Evolutionary conservation across 768 basidiomycete species (phyloP).

Genomic region (Phylloporus scabripes): DNA sequence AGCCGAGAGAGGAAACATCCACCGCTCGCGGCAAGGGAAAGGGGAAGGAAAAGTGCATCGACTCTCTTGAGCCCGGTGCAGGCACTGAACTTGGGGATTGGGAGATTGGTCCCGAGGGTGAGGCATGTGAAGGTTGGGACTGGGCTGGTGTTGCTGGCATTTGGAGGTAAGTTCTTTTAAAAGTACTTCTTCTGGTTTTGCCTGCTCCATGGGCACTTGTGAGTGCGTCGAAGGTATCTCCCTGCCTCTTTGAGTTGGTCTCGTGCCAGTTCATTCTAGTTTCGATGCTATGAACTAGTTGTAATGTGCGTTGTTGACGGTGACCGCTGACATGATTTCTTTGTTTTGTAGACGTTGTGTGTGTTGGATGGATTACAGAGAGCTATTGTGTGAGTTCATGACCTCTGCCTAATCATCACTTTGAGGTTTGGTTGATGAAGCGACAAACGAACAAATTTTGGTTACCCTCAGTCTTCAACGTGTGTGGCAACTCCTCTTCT

Average conservation of each 20-base stretch:
- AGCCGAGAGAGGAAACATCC: not conserved
- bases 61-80: not conserved
- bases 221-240: not conserved
- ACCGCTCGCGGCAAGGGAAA: slow-evolving; percentile 13
- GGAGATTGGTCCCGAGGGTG: slow-evolving; percentile 19
- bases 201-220: not conserved
- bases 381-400: slow-evolving; percentile 41
- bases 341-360: slow-evolving; percentile 41
- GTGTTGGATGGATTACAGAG: slow-evolving; percentile 56
- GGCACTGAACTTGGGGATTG: slow-evolving; percentile 11
- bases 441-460: not conserved
- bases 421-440: not conserved
- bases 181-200: not conserved
- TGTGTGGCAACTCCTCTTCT: not conserved
- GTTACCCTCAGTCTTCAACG: slow-evolving; percentile 21
- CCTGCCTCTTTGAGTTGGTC: not conserved
- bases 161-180: slow-evolving; percentile 41
- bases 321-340: slow-evolving; percentile 3
- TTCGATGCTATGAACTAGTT: not conserved
- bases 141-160: slow-evolving; percentile 53
- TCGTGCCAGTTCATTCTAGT: not conserved
- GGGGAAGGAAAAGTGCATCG: slow-evolving; percentile 6
- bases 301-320: not conserved
- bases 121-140: slow-evolving; percentile 44
- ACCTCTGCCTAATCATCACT: not conserved